Percentiles rank a stretch among this genome's conserved stretches.
Conservation (phyloP, 805 yeast genomes). For the Metschnikowia lochheadii region DNA sequence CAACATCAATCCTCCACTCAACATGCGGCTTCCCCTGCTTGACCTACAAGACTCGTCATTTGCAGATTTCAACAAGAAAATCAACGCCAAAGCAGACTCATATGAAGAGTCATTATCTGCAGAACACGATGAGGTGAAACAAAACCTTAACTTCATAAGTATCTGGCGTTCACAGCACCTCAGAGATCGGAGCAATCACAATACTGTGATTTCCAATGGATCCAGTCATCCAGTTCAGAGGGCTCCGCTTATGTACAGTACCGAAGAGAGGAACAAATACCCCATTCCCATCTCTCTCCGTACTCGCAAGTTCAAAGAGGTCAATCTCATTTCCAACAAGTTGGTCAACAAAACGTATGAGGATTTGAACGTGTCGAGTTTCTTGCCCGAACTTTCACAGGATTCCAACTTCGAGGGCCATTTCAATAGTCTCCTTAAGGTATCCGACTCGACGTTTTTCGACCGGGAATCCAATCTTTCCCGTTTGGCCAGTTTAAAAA, state of each 20-base stretch:
- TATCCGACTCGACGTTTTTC: conserved; percentile 4
- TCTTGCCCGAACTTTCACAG: conserved; percentile 45
- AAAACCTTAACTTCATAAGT: conserved; percentile 29
- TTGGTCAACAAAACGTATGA: conserved; percentile 42
- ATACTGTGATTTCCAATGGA: neutral
- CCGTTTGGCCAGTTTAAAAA: conserved; percentile 2
- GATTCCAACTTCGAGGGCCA: conserved; percentile 48
- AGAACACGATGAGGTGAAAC: conserved; percentile 33
- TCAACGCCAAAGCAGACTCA: conserved; percentile 18
- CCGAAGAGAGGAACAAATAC: conserved; percentile 13
- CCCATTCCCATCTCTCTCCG: conserved; percentile 26
- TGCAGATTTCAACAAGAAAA: conserved; percentile 33
- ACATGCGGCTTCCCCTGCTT: conserved; percentile 35
- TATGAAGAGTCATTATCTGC: conserved; percentile 42
- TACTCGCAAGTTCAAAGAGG: conserved; percentile 35
- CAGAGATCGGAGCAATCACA: conserved; percentile 4
- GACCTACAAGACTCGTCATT: conserved; percentile 40
- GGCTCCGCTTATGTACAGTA: conserved; percentile 8
- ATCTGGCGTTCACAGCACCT: conserved; percentile 41
- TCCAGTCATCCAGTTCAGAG: too few species aligned
- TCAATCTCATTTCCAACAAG: conserved; percentile 39
- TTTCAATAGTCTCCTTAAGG: conserved; percentile 31
- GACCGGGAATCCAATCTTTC: conserved; percentile 1
- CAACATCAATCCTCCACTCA: conserved; percentile 29
- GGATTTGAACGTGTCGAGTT: conserved; percentile 38